A percentile compares a stretch with the other conserved stretches of the same genome.
Evolutionary conservation across 768 basidiomycete species (phyloP).

Genomic region (Termitomyces heimii): DNA sequence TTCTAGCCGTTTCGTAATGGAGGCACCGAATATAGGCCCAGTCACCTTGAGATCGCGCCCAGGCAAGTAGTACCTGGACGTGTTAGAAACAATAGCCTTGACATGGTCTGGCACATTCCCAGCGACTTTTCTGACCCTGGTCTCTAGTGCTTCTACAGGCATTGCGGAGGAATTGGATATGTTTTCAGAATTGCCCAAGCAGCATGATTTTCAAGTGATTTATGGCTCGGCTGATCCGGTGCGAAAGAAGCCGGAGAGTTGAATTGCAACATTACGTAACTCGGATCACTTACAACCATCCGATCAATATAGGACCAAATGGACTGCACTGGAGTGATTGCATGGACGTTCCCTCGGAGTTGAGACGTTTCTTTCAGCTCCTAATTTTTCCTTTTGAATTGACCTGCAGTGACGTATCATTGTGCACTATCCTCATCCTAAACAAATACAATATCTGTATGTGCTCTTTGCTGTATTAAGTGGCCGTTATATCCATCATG

Average conservation of each 20-base stretch:
- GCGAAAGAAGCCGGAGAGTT: conserved; percentile 4
- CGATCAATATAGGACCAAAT: neutral
- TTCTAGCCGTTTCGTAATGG: conserved; percentile 14
- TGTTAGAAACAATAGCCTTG: conserved; percentile 18
- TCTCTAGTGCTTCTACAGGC: conserved; percentile 2
- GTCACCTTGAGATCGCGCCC: conserved; percentile 1
- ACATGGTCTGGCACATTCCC: conserved; percentile 25
- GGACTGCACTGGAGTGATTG: neutral
- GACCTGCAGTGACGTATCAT: neutral
- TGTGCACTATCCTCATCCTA: neutral
- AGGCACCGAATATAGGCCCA: conserved; percentile 14
- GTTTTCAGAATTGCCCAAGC: neutral
- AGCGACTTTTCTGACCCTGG: conserved; percentile 16
- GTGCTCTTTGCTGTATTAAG: neutral
- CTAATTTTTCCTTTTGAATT: too few species aligned
- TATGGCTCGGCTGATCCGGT: conserved; percentile 6
- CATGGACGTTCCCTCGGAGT: neutral
- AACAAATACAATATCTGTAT: neutral
- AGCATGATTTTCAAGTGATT: neutral
- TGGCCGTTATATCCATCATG: neutral
- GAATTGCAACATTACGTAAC: neutral
- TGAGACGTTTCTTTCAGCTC: too few species aligned
- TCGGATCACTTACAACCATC: neutral
- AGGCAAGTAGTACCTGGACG: conserved; percentile 11
- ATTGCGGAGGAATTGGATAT: neutral